Evolutionary conservation across 116 monocot species (phyloP), one percentile per base, ranked within the genome.

Genomic region (Posidonia oceanica): DNA sequence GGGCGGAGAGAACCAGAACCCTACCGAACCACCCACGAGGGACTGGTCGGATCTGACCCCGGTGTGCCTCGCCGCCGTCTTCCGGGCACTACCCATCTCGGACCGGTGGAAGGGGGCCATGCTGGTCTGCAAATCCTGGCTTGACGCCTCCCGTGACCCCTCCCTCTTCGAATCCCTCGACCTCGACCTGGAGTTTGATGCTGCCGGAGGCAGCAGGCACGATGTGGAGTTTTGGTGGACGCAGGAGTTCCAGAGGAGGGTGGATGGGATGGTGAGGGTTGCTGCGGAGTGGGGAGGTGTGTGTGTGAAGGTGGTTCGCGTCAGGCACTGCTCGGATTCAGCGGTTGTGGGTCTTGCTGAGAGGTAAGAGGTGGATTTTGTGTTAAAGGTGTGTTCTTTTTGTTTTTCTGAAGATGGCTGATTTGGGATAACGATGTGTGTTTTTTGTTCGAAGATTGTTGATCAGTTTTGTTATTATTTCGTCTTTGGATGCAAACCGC

Each of bases 251-350:
- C 75, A 85, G 81, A 69, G 91, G 61, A 79, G 91, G 60, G 73
- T 91, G 52, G 91, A 95, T 57, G 73, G 77, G 39, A 84, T 95
- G 86, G 66, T 91, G 17, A 71, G 80, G n/a, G 71, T 70, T 1
- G 86, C 76, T 2, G 88, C 79, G 18, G 70, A 67, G 56, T 80
- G 78, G 62, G 78, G 80, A 14, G 82, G 66, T 4, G 86, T 72
- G 15, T 58, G 68, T 16, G 60, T 86, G 0, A 37, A 74, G 36
- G 75, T 74, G 72, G n/a, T 95, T 61, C 66, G 86, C 16, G 83
- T 95, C 51, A 64, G 88, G 18, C 95, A 95, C 88, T 95, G 91
- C 74, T 95, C 91, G 21, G 88, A 88, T 67, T 52, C 39, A 4
- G 69, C 88, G 2, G 79, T 91, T 54, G 21, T 52, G 57, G 77